Evolutionary conservation across 1,284 basidiomycete species (phyloP), one percentile per base, ranked within the genome.

Genomic region (Cutaneotrichosporon sp.): DNA sequence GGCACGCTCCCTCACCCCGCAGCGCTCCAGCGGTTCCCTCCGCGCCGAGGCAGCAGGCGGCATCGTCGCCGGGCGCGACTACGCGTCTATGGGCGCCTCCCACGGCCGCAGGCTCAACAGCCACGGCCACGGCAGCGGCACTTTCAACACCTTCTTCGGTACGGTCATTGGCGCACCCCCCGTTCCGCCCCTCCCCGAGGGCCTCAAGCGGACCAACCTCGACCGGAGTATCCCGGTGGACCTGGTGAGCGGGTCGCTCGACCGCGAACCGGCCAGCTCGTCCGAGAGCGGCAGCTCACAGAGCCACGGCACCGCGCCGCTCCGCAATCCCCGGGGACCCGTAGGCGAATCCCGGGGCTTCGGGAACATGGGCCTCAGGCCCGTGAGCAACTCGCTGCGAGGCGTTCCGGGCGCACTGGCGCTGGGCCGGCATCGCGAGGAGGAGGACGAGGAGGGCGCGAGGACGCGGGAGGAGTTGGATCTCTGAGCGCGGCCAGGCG

Each of bases 11-110:
- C 80, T 94, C 42, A 83, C 79, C 43, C 84, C 88, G 9, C 87
- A 90, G 61, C 81, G 89, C 22, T 92, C 89, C 31, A 91, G 87
- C 63, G 89, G 87, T 43, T 94, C 94, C 74, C 87, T 94, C 51
- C 84, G 90, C 50, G 88, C 90, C 68, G 92, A 88, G 71, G 87
- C 87, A n/a, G 90, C 87, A 24, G 87, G 90, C 54, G 86, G 87
- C 33, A 86, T 86, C 29, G 52, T 53, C 12, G 54, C 57, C 7
- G 57, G 57, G 9, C 49, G 70, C 39, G 71, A 68, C 44, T 69
- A 69, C 51, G 65, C 64, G 10, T 66, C 68, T 1, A 69, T 70
- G 64, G 66, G 68, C 9, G 64, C 65, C 1, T 52, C 63, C 14
- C 55, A 59, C 37, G 64, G 64, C 16, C 47, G 66, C 5, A 45